Conservation (phyloP, 345 rosid species). For the Limnanthes douglasii region DNA sequence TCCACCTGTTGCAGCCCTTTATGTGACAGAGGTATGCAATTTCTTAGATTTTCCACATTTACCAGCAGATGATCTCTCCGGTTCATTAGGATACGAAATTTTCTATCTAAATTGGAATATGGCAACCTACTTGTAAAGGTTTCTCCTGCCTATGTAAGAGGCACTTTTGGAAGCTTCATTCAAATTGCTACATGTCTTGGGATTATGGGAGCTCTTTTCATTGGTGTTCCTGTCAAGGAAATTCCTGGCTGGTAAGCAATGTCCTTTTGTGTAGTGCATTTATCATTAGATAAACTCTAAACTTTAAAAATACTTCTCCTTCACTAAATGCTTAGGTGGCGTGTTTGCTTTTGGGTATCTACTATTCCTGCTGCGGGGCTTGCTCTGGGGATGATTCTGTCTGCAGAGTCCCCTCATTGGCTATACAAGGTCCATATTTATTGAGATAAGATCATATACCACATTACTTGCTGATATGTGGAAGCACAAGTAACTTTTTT, state of each 20-base stretch:
- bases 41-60: not conserved
- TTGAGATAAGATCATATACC: not conserved
- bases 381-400: conserved; percentile 61
- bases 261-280: not conserved
- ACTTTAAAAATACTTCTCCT: conserved; percentile 3
- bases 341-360: conserved; percentile 81
- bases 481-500: conserved; percentile 4
- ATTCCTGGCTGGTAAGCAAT: conserved; percentile 60
- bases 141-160: conserved; percentile 91
- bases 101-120: conserved; percentile 5
- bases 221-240: conserved; percentile 78
- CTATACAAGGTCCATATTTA: conserved; percentile 53
- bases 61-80: not conserved
- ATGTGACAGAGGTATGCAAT: conserved; percentile 73
- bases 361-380: conserved; percentile 73
- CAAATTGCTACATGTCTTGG: conserved; percentile 97
- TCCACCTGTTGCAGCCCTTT: conserved; percentile 84
- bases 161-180: conserved; percentile 87
- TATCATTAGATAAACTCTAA: not conserved
- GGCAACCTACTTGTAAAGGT: conserved; percentile 29
- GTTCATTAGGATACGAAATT: conserved; percentile 1
- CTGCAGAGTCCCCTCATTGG: conserved; percentile 92
- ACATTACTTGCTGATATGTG: too few relatives aligned
- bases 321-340: conserved; percentile 54
- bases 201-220: conserved; percentile 64